A percentile compares a stretch with the other conserved stretches of the same genome.
phyloP scores from a whole-genome alignment of 495 filamentous ascomycete genomes.

The Hypoxylon intermedium region DNA sequence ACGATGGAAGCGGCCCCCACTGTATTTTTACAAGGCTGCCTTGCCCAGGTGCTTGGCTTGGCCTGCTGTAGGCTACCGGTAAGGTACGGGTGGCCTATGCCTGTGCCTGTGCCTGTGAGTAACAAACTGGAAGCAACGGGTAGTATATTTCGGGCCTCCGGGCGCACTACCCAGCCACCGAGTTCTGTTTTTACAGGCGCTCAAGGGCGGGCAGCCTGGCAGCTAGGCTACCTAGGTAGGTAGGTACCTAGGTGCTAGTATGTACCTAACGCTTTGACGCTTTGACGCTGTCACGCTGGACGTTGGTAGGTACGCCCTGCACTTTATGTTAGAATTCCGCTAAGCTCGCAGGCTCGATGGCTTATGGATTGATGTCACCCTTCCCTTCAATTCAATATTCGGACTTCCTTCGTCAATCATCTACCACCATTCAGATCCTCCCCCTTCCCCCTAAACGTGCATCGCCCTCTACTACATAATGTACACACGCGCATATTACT shows the following conservation, averaged over 20 bases:
- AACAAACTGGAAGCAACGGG: too few species aligned
- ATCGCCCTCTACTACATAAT: too few species aligned
- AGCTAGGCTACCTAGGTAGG: too few species aligned
- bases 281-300: too few species aligned
- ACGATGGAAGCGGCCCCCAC: neutral
- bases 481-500: neutral
- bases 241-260: neutral
- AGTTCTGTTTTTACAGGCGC: too few species aligned
- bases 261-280: too few species aligned
- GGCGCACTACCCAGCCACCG: slow-evolving; percentile 12
- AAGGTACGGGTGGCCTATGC: slow-evolving; percentile 1
- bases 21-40: neutral
- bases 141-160: slow-evolving; percentile 23
- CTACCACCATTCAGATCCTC: neutral
- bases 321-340: too few species aligned
- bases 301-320: too few species aligned
- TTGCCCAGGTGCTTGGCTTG: neutral
- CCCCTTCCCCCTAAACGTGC: neutral
- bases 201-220: too few species aligned
- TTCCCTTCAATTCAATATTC: neutral
- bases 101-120: too few species aligned
- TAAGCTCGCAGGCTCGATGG: too few species aligned
- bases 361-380: neutral
- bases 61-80: neutral
- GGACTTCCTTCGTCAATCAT: slow-evolving; percentile 12